Evolutionary conservation across 1,139 yeast genomes (phyloP).

Genomic region (Eremothecium cymbalariae): DNA sequence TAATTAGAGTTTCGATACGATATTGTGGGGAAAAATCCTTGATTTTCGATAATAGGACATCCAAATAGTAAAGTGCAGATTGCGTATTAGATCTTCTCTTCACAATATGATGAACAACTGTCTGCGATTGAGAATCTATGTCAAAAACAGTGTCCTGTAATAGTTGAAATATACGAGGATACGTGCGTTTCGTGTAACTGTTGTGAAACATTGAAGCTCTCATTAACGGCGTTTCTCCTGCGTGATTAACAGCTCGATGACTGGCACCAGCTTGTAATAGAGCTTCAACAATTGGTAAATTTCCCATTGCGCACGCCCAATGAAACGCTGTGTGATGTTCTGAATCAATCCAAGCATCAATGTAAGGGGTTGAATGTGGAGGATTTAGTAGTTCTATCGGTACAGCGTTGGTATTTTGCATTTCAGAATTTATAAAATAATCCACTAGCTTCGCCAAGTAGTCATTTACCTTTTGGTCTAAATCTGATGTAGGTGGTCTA

Average conservation of each 20-base stretch:
- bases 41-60: slow-evolving; percentile 61
- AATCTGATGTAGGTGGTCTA: slow-evolving; percentile 26
- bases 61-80: slow-evolving; percentile 76
- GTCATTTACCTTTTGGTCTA: slow-evolving; percentile 33
- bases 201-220: slow-evolving; percentile 80
- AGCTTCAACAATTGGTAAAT: slow-evolving; percentile 62
- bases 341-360: slow-evolving; percentile 61
- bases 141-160: slow-evolving; percentile 56
- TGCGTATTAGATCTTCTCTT: slow-evolving; percentile 54
- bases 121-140: slow-evolving; percentile 57
- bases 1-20: slow-evolving; percentile 47
- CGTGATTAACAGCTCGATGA: slow-evolving; percentile 60
- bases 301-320: slow-evolving; percentile 96
- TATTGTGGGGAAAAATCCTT: slow-evolving; percentile 50
- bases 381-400: slow-evolving; percentile 46
- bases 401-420: slow-evolving; percentile 20
- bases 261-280: slow-evolving; percentile 68
- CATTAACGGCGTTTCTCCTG: slow-evolving; percentile 80
- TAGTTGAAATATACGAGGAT: slow-evolving; percentile 64
- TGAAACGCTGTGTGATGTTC: slow-evolving; percentile 94
- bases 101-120: slow-evolving; percentile 81
- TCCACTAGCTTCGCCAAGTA: slow-evolving; percentile 41
- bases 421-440: slow-evolving; percentile 65
- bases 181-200: slow-evolving; percentile 73
- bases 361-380: slow-evolving; percentile 39